Evolutionary conservation across 2,329 filamentous ascomycete genomes (phyloP).

Genomic region (Calonectria henricotiae): DNA sequence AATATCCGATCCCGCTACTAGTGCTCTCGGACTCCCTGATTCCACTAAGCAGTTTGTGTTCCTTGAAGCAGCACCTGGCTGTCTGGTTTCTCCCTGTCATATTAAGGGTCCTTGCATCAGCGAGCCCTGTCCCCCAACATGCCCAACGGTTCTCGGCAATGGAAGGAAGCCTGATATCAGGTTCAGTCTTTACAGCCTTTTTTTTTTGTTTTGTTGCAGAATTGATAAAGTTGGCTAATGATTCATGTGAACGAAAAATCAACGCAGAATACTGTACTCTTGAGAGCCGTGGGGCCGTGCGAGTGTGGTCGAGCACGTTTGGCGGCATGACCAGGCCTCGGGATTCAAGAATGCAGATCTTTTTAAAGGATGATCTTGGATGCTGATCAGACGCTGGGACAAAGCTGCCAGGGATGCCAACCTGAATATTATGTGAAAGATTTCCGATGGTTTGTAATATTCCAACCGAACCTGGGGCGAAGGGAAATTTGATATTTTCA

Average conservation of each 20-base stretch:
- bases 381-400: background rate
- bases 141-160: background rate
- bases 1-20: background rate
- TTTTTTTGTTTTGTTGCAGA: too few relatives aligned
- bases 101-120: background rate
- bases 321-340: background rate
- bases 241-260: background rate
- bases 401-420: background rate
- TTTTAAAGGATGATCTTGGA: background rate
- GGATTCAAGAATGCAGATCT: background rate
- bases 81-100: background rate
- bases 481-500: too few relatives aligned
- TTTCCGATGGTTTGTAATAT: too few relatives aligned
- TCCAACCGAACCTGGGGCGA: too few relatives aligned
- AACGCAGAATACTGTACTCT: background rate
- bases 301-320: background rate
- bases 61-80: too few relatives aligned
- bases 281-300: background rate
- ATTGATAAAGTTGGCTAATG: background rate
- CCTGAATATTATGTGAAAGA: too few relatives aligned
- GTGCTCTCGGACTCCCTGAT: background rate
- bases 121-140: background rate
- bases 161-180: background rate
- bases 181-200: background rate
- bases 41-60: too few relatives aligned